Evolutionary conservation across 805 yeast species (phyloP).

Genomic region (Hanseniaspora opuntiae): DNA sequence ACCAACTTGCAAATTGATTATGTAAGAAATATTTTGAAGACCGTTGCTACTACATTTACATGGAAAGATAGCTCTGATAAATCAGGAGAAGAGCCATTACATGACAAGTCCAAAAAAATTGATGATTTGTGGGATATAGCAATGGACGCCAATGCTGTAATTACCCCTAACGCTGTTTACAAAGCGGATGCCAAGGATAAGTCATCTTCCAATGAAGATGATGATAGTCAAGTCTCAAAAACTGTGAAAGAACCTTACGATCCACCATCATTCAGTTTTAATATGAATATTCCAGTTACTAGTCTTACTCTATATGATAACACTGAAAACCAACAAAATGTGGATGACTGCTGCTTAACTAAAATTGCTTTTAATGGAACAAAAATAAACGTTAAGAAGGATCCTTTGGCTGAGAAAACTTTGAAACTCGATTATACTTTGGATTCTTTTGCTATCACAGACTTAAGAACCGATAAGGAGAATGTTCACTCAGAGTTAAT

Average conservation of each 20-base stretch:
- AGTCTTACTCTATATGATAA: conserved; percentile 48
- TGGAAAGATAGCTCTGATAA: conserved; percentile 27
- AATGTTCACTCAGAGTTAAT: conserved; percentile 71
- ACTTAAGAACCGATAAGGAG: conserved; percentile 45
- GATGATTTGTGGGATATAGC: conserved; percentile 26
- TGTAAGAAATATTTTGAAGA: conserved; percentile 37
- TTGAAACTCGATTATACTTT: conserved; percentile 31
- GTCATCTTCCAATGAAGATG: neutral
- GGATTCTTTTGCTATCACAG: conserved; percentile 60
- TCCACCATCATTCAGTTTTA: conserved; percentile 31
- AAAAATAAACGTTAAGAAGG: conserved; percentile 36
- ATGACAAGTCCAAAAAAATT: conserved; percentile 30
- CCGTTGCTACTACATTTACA: conserved; percentile 41
- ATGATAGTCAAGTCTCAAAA: neutral
- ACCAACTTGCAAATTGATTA: conserved; percentile 62
- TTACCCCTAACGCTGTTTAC: conserved; percentile 24
- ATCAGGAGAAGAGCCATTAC: conserved; percentile 17
- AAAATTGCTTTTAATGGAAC: conserved; percentile 45
- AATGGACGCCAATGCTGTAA: conserved; percentile 42
- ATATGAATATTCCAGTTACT: conserved; percentile 48
- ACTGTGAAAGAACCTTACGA: conserved; percentile 9
- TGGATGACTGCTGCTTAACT: conserved; percentile 37
- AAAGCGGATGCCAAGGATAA: conserved; percentile 13
- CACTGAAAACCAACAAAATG: conserved; percentile 28
- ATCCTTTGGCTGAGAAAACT: conserved; percentile 41